Percentiles rank a stretch among this genome's conserved stretches.
phyloP scores from a whole-genome alignment of 257 asterid species.

The Capsicum pubescens region DNA sequence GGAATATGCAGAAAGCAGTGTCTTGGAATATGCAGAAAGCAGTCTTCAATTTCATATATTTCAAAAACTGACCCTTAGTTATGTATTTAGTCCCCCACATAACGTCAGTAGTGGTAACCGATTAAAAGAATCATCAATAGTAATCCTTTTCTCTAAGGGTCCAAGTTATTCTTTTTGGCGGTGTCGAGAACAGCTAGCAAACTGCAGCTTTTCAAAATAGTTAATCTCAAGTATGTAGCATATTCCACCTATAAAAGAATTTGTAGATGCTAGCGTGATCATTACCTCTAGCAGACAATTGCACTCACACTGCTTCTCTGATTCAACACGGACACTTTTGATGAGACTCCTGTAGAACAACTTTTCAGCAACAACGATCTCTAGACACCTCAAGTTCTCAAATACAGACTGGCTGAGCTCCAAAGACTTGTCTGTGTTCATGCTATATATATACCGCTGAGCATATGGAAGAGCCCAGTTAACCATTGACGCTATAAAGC shows the following conservation, averaged over 20 bases:
- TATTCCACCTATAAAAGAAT: background rate
- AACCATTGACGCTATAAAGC: slow-evolving; percentile 61
- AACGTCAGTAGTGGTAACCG: background rate
- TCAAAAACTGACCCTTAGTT: background rate
- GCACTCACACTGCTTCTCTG: slow-evolving; percentile 66
- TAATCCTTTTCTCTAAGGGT: background rate
- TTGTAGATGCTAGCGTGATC: background rate
- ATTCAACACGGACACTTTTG: slow-evolving; percentile 47
- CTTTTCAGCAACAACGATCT: slow-evolving; percentile 65
- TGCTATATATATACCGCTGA: slow-evolving; percentile 69
- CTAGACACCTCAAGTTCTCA: slow-evolving; percentile 54
- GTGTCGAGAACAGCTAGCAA: background rate
- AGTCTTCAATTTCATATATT: background rate
- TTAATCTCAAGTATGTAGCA: background rate
- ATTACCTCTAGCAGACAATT: slow-evolving; percentile 84
- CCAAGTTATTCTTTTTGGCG: background rate
- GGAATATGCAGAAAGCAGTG: slow-evolving; percentile 1
- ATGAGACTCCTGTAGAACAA: slow-evolving; percentile 74
- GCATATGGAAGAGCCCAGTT: slow-evolving; percentile 94
- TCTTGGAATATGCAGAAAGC: background rate
- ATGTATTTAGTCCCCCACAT: background rate
- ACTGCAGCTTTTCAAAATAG: background rate
- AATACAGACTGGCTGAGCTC: slow-evolving; percentile 65
- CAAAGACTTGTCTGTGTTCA: slow-evolving; percentile 56
- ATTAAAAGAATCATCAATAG: background rate